Percentiles rank a stretch among this genome's conserved stretches.
Conservation (phyloP, 2,329 filamentous ascomycete genomes). For the Colletotrichum abscissum region DNA sequence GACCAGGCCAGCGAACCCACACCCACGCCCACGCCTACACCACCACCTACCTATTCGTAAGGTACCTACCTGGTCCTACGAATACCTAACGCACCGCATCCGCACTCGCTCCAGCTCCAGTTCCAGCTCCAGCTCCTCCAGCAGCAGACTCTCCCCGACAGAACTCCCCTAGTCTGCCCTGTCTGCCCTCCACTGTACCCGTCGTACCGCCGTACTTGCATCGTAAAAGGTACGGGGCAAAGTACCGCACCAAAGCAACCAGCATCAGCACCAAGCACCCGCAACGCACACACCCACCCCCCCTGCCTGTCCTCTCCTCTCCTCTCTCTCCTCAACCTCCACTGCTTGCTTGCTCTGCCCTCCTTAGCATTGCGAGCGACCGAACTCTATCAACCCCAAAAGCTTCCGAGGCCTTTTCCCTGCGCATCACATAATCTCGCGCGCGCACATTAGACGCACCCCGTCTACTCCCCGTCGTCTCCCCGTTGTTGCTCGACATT, state of each 20-base stretch:
- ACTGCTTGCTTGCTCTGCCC: neutral
- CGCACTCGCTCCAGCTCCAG: neutral
- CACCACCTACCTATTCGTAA: constrained; percentile 16
- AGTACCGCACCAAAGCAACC: neutral
- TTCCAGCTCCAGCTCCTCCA: neutral
- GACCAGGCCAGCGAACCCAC: constrained; percentile 5
- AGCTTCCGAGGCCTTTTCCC: constrained; percentile 30
- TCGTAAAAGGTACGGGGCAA: neutral
- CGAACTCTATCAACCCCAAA: constrained; percentile 32
- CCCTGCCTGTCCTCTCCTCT: neutral
- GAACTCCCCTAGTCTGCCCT: neutral
- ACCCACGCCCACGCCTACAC: neutral
- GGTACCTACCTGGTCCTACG: neutral
- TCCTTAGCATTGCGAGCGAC: constrained; percentile 29
- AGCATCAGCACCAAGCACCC: neutral
- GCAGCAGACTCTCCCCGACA: neutral
- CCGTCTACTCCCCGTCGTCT: constrained; percentile 16
- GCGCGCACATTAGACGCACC: constrained; percentile 35
- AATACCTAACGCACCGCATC: neutral
- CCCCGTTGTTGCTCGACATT: constrained; percentile 29
- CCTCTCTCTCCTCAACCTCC: too few species aligned
- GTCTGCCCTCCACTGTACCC: neutral
- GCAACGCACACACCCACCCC: constrained; percentile 8
- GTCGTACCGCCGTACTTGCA: too few species aligned
- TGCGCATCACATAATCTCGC: constrained; percentile 32